Conservation (phyloP, 2,329 filamentous ascomycete species). For the Hypoxylon sp. region DNA sequence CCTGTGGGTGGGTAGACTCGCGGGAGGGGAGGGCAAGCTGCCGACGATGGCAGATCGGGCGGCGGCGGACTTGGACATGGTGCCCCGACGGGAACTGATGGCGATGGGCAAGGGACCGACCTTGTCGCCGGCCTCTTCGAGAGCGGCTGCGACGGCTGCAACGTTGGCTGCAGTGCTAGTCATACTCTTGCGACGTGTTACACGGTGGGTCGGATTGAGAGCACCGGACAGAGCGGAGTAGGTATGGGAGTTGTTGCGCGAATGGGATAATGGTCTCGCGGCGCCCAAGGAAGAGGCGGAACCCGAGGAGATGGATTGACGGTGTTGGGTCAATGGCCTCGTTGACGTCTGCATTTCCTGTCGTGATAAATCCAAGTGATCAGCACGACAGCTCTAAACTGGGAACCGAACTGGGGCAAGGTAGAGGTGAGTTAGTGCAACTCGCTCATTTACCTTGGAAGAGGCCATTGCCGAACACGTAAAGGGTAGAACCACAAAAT, state of each 20-base stretch:
- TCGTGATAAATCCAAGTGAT: constrained; percentile 50
- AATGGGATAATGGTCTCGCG: constrained; percentile 69
- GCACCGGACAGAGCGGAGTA: constrained; percentile 83
- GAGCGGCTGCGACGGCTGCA: constrained; percentile 78
- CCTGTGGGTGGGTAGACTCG: constrained; percentile 73
- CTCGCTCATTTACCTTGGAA: constrained; percentile 64
- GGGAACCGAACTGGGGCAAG: constrained; percentile 40
- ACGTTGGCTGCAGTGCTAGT: constrained; percentile 79
- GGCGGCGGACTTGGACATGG: constrained; percentile 73
- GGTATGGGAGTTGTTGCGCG: constrained; percentile 81
- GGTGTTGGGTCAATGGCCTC: constrained; percentile 74
- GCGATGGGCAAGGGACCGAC: constrained; percentile 68
- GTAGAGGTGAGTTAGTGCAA: constrained; percentile 44
- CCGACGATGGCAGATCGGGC: constrained; percentile 64
- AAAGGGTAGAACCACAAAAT: constrained; percentile 45
- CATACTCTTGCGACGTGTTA: constrained; percentile 94
- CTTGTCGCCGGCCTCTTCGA: constrained; percentile 73
- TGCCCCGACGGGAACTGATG: constrained; percentile 71
- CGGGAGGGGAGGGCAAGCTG: constrained; percentile 73
- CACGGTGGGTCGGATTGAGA: constrained; percentile 83
- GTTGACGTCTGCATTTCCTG: constrained; percentile 75
- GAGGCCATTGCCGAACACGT: constrained; percentile 67
- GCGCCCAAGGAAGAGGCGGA: constrained; percentile 69
- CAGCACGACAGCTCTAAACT: constrained; percentile 52
- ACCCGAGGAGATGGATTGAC: constrained; percentile 69